These are phyloP conservation scores for Lepidium campestre DNA, from an alignment of 441 rosid genomes.

Conservation along the genomic window DNA sequence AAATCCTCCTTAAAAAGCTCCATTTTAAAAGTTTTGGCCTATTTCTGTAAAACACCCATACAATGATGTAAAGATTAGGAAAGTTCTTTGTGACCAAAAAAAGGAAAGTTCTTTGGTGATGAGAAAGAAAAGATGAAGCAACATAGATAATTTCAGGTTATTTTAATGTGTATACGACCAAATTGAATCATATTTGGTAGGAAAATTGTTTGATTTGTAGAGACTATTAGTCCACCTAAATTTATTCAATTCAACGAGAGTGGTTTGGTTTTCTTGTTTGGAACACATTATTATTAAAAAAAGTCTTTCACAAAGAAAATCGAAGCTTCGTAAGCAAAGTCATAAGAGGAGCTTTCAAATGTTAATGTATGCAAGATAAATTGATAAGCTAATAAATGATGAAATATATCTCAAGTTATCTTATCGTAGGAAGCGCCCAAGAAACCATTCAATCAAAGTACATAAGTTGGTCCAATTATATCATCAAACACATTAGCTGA, in stretches of 20 bases:
- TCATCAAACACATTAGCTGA: background rate
- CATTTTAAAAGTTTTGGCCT: too few relatives aligned
- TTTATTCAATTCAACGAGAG: background rate
- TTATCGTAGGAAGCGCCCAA: background rate
- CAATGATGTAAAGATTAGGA: background rate
- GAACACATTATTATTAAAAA: background rate
- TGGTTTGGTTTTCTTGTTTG: background rate
- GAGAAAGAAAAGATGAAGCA: background rate
- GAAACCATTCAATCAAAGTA: background rate
- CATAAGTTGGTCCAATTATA: background rate
- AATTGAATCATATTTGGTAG: background rate
- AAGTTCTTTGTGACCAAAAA: background rate
- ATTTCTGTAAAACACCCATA: too few relatives aligned
- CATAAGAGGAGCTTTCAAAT: background rate
- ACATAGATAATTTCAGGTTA: background rate
- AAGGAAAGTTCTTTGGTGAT: background rate
- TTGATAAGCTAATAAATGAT: conserved; percentile 5
- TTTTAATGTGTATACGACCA: background rate
- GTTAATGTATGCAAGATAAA: background rate
- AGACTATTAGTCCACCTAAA: background rate
- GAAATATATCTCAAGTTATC: background rate
- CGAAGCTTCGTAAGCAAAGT: background rate
- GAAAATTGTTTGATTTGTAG: background rate
- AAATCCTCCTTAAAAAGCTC: too few relatives aligned
- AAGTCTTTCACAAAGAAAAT: background rate